Conservation (phyloP, 2,329 filamentous ascomycete genomes). For the Neopestalotiopsis rosae region DNA sequence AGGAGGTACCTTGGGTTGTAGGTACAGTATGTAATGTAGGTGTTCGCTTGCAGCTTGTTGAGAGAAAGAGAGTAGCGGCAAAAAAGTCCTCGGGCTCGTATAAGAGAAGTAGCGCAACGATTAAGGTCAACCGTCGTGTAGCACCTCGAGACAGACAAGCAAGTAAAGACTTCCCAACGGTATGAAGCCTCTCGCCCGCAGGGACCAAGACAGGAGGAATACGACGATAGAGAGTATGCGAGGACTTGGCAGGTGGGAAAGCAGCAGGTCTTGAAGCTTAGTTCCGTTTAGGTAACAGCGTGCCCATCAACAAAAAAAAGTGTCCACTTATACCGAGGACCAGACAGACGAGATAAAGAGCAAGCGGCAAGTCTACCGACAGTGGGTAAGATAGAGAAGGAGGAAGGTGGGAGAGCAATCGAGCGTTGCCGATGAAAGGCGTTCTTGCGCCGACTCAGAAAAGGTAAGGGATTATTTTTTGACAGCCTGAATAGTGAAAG, state of each 20-base stretch:
- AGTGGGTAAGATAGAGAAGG: not conserved
- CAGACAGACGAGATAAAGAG: not conserved
- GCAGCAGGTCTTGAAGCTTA: not conserved
- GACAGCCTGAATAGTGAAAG: not conserved
- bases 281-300: not conserved
- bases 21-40: not conserved
- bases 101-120: constrained; percentile 21
- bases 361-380: not conserved
- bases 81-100: not conserved
- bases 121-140: constrained; percentile 3
- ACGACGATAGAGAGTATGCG: not conserved
- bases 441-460: not conserved
- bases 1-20: constrained; percentile 8
- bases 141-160: not conserved
- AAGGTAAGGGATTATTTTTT: not conserved
- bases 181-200: not conserved
- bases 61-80: not conserved
- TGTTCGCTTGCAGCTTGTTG: constrained; percentile 10
- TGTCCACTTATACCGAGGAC: not conserved
- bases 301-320: not conserved
- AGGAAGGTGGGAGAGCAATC: constrained; percentile 7
- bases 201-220: not conserved
- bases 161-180: not conserved
- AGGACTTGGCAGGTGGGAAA: not conserved
- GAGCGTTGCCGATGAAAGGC: constrained; percentile 1